These are phyloP conservation scores for Alternaria brassicicola DNA, from an alignment of 2,329 filamentous ascomycete species.

Conservation along the genomic window DNA sequence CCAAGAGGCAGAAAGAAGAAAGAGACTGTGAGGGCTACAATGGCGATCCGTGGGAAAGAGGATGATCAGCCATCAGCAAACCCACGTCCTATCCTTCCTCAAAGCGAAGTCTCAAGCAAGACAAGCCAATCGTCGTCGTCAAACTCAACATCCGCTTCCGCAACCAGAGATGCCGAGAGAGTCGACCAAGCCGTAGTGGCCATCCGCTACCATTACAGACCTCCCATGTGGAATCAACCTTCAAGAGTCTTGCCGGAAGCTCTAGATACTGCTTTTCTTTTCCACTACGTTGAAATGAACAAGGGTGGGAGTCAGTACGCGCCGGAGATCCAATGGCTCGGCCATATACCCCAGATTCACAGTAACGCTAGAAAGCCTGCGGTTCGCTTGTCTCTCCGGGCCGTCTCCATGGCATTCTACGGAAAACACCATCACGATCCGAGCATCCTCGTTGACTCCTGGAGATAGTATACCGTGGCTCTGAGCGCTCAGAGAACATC, in stretches of 20 bases:
- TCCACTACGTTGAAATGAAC: slow-evolving; percentile 41
- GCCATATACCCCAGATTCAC: slow-evolving; percentile 28
- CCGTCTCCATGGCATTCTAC: slow-evolving; percentile 43
- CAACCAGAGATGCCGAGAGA: slow-evolving; percentile 7
- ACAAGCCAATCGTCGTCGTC: neutral
- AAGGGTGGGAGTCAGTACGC: slow-evolving; percentile 22
- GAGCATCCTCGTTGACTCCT: slow-evolving; percentile 39
- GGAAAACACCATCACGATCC: slow-evolving; percentile 38
- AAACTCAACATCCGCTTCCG: slow-evolving; percentile 1
- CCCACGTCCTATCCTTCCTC: neutral
- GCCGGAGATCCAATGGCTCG: slow-evolving; percentile 36
- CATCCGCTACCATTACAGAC: slow-evolving; percentile 32
- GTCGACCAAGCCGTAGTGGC: slow-evolving; percentile 29
- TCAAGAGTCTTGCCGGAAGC: slow-evolving; percentile 30
- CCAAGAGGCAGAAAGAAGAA: slow-evolving; percentile 32
- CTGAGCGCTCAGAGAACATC: slow-evolving; percentile 34
- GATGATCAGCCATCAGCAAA: neutral
- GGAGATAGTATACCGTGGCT: slow-evolving; percentile 42
- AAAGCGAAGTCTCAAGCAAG: neutral
- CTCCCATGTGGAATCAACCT: slow-evolving; percentile 35
- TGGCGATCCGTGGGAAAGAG: slow-evolving; percentile 1
- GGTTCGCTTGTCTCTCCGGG: slow-evolving; percentile 38
- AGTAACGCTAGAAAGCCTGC: slow-evolving; percentile 30
- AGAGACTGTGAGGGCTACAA: slow-evolving; percentile 6
- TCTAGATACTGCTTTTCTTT: slow-evolving; percentile 37